These are phyloP conservation scores for Podaxis rugospora DNA, from an alignment of 768 basidiomycete species.

Conservation along the genomic window DNA sequence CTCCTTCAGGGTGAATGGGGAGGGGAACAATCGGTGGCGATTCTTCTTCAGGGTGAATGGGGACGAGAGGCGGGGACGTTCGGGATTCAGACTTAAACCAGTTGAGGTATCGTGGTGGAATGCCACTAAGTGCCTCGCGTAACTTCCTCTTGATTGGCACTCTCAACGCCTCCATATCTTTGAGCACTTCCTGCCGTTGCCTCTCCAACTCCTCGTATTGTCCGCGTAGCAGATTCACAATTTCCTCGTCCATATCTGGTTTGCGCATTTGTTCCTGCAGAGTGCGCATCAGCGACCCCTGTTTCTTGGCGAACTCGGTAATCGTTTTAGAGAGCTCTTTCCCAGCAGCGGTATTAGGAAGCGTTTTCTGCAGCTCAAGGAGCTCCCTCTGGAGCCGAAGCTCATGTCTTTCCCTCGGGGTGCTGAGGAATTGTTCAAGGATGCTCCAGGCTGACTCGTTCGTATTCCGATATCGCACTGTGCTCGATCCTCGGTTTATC, in stretches of 20 bases:
- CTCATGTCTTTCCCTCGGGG: background rate
- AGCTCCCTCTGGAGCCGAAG: conserved; percentile 21
- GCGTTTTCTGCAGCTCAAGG: conserved; percentile 16
- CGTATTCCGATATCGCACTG: background rate
- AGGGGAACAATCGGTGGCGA: background rate
- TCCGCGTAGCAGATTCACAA: background rate
- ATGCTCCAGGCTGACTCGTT: conserved; percentile 7
- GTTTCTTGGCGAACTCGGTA: conserved; percentile 21
- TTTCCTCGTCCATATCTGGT: background rate
- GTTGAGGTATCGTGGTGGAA: background rate
- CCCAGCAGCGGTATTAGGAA: conserved; percentile 22
- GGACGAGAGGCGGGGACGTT: background rate
- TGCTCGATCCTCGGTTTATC: conserved; percentile 9
- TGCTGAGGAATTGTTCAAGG: background rate
- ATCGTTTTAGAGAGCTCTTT: conserved; percentile 19
- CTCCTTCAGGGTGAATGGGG: background rate
- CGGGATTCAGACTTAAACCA: background rate
- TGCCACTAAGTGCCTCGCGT: background rate
- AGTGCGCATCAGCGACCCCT: conserved; percentile 15
- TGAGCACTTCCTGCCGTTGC: background rate
- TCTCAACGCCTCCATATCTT: background rate
- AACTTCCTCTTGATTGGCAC: background rate
- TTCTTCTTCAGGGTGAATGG: background rate
- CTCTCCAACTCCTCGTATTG: conserved; percentile 1
- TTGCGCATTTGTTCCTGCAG: conserved; percentile 4